A percentile compares a stretch with the other conserved stretches of the same genome.
phyloP scores from a whole-genome alignment of 306 rosid genomes.

The Vicia sativa region DNA sequence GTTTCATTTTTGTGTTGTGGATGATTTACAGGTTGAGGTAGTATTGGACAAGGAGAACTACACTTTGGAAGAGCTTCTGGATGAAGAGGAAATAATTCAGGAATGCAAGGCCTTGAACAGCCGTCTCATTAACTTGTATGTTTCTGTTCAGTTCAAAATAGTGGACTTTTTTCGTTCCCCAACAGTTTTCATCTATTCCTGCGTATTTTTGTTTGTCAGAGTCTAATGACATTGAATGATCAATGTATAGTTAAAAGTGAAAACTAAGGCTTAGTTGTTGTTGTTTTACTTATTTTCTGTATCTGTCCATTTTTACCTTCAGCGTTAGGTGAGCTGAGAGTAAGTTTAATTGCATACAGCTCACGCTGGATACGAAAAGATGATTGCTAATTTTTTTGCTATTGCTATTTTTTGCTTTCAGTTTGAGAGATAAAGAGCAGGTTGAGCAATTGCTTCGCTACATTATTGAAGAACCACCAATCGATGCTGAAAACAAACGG shows the following conservation, averaged over 20 bases:
- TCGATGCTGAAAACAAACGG: constrained; percentile 88
- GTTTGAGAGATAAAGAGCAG: constrained; percentile 86
- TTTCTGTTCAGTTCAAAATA: constrained; percentile 27
- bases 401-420: constrained; percentile 43
- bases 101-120: constrained; percentile 98
- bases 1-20: constrained; percentile 18
- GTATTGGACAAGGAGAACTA: constrained; percentile 87
- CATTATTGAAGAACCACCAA: constrained; percentile 81
- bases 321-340: constrained; percentile 28
- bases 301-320: constrained; percentile 14
- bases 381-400: constrained; percentile 16
- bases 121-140: constrained; percentile 90
- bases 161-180: not conserved
- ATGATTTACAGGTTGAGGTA: constrained; percentile 67
- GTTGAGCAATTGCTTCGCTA: constrained; percentile 83
- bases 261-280: constrained; percentile 15
- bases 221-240: not conserved
- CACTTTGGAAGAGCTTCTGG: constrained; percentile 90
- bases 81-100: constrained; percentile 95
- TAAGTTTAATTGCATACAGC: constrained; percentile 14
- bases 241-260: constrained; percentile 1
- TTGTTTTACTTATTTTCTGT: constrained; percentile 17
- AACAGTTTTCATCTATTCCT: not conserved
- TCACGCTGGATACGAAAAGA: constrained; percentile 27
- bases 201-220: constrained; percentile 2